Evolutionary conservation across 164 flowering plant genomes (phyloP), one percentile per base, ranked within the genome.

Genomic region (Taxillus chinensis): DNA sequence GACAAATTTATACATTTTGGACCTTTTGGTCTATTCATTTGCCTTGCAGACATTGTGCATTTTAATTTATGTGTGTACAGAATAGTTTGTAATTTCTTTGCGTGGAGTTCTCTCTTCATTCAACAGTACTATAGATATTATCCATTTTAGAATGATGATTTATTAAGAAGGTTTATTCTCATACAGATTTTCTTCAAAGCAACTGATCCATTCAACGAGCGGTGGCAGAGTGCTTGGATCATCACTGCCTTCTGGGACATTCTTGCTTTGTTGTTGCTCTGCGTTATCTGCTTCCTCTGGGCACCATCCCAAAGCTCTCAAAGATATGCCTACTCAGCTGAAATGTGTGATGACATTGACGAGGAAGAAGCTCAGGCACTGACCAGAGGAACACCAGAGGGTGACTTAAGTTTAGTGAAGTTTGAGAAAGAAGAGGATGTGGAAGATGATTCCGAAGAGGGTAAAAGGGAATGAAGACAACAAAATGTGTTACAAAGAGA

Each of bases 191-290:
- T 86, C 76, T 93, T 86, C 75, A 93, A 93, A 75, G 95, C 90
- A 61, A 93, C 95, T 43, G 99, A 93, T 74, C 95, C 95, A 40
- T 93, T 78, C 72, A 93, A 82, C 63, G 99, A 90, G 77, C 67
- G 83, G 66, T 90, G 99, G 99, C 92, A 86, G 76, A 86, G 84
- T 70, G 99, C 95, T 60, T 93, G 99, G 99, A 82, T 90, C 59
- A 80, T 93, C 70, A 82, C 92, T 65, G 95, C 96, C 57, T 93
- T 90, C 62, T 93, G 99, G 99, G 89, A 87, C 63, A 62, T 87
- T 68, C 84, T 93, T 67, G 84, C 95, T 11, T 83, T 86, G 71
- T 76, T 65, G 39, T 58, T 93, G 69, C 95, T 93, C 5, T 84
- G 86, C 73, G 87, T 90, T 46, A 85, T 93, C 52, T 93, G 96